Percentiles rank a stretch among this genome's conserved stretches.
Evolutionary conservation across 2,329 filamentous ascomycete species (phyloP).

Genomic region (Paracamarosporium sp.): DNA sequence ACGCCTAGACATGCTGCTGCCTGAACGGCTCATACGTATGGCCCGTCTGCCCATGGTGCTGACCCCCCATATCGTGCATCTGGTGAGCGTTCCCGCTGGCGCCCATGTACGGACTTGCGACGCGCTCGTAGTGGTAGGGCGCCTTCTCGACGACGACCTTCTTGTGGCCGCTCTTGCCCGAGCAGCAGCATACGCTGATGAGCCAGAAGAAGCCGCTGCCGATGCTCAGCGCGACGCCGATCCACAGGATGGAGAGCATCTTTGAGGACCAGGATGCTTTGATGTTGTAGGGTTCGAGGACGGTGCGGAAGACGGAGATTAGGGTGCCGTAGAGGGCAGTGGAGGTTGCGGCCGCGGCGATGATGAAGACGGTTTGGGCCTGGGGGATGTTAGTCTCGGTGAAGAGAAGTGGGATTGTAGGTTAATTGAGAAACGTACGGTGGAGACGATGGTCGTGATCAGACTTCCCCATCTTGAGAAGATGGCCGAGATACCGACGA

Average conservation of each 20-base stretch:
- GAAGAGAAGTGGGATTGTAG: slow-evolving; percentile 37
- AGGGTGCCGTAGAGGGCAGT: slow-evolving; percentile 77
- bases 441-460: slow-evolving; percentile 77
- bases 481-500: slow-evolving; percentile 81
- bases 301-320: slow-evolving; percentile 69
- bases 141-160: slow-evolving; percentile 64
- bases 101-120: slow-evolving; percentile 52
- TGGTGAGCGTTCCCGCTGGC: slow-evolving; percentile 33
- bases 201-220: slow-evolving; percentile 87
- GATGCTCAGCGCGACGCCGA: slow-evolving; percentile 78
- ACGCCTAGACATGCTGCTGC: slow-evolving; percentile 32
- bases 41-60: slow-evolving; percentile 31
- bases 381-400: slow-evolving; percentile 26
- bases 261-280: slow-evolving; percentile 68
- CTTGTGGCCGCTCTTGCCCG: slow-evolving; percentile 62
- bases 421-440: slow-evolving; percentile 58
- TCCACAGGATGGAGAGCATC: slow-evolving; percentile 78
- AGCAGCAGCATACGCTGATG: slow-evolving; percentile 90
- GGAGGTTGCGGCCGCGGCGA: slow-evolving; percentile 73
- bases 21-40: slow-evolving; percentile 53
- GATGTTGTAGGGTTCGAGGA: slow-evolving; percentile 75
- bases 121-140: slow-evolving; percentile 66
- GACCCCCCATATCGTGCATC: slow-evolving; percentile 18
- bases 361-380: slow-evolving; percentile 62
- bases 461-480: slow-evolving; percentile 84